Evolutionary conservation across 768 basidiomycete species (phyloP).

Genomic region (Plicaturopsis crispa): DNA sequence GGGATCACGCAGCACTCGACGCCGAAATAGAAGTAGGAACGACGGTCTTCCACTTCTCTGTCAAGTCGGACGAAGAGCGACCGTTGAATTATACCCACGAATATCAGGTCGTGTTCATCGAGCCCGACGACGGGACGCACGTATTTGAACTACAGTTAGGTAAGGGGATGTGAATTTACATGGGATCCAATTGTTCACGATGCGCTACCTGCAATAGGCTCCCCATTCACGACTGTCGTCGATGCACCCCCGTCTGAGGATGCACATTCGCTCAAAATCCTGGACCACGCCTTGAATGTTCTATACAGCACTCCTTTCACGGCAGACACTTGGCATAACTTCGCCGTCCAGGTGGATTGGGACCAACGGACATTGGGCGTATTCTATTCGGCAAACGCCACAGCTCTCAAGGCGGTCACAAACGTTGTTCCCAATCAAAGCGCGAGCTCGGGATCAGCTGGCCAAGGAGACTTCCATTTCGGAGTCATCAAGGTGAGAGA

Average conservation of each 20-base stretch:
- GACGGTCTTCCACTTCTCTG: slow-evolving; percentile 44
- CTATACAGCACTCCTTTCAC: slow-evolving; percentile 43
- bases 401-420: slow-evolving; percentile 34
- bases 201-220: slow-evolving; percentile 31
- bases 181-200: background rate
- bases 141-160: slow-evolving; percentile 55
- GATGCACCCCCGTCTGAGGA: slow-evolving; percentile 31
- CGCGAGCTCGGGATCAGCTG: slow-evolving; percentile 29
- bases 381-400: slow-evolving; percentile 39
- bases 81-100: slow-evolving; percentile 50
- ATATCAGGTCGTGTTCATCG: slow-evolving; percentile 58
- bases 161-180: slow-evolving; percentile 10
- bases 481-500: slow-evolving; percentile 46
- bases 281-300: slow-evolving; percentile 44
- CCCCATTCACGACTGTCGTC: slow-evolving; percentile 48
- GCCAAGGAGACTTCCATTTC: slow-evolving; percentile 55
- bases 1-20: slow-evolving; percentile 28
- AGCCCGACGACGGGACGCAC: slow-evolving; percentile 51
- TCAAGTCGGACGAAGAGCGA: slow-evolving; percentile 28
- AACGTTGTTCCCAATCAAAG: slow-evolving; percentile 32
- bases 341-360: slow-evolving; percentile 54
- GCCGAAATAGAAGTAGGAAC: slow-evolving; percentile 33
- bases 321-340: slow-evolving; percentile 46
- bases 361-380: slow-evolving; percentile 37
- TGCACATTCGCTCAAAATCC: slow-evolving; percentile 44